A percentile compares a stretch with the other conserved stretches of the same genome.
Conservation (phyloP, 1,139 yeast species). For the Pichia cactophila region DNA sequence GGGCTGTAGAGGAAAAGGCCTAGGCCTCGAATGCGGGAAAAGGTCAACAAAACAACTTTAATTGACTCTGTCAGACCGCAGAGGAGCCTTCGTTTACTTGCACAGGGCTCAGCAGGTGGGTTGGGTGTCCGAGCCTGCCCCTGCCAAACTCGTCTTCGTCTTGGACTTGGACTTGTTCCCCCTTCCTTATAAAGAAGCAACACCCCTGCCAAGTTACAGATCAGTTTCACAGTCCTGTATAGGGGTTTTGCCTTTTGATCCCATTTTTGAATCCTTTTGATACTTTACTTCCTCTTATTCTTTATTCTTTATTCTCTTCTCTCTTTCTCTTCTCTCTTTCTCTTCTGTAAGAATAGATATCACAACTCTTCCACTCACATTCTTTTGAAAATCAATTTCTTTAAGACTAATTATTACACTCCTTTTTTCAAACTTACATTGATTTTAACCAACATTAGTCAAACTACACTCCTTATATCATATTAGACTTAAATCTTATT, state of each 20-base stretch:
- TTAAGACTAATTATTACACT: background rate
- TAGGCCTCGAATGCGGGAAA: too few relatives aligned
- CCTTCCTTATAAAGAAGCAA: background rate
- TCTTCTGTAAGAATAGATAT: background rate
- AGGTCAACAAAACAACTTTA: too few relatives aligned
- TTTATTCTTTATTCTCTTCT: background rate
- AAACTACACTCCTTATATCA: constrained; percentile 11
- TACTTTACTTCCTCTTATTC: too few relatives aligned
- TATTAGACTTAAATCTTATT: background rate
- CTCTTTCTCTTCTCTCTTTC: background rate
- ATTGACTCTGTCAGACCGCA: too few relatives aligned
- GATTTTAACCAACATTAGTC: constrained; percentile 1
- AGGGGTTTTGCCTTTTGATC: background rate
- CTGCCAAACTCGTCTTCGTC: too few relatives aligned
- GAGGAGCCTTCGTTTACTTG: too few relatives aligned
- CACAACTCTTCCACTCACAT: background rate
- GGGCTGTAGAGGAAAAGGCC: too few relatives aligned
- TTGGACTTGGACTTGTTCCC: too few relatives aligned
- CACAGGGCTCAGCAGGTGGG: too few relatives aligned
- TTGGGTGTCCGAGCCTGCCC: background rate
- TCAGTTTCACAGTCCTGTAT: background rate
- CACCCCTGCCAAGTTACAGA: background rate
- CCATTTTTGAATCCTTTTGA: background rate
- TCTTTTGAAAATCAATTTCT: background rate
- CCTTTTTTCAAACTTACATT: background rate